A percentile compares a stretch with the other conserved stretches of the same genome.
phyloP scores from a whole-genome alignment of 768 basidiomycete species.

The Kwoniella bestiolae region DNA sequence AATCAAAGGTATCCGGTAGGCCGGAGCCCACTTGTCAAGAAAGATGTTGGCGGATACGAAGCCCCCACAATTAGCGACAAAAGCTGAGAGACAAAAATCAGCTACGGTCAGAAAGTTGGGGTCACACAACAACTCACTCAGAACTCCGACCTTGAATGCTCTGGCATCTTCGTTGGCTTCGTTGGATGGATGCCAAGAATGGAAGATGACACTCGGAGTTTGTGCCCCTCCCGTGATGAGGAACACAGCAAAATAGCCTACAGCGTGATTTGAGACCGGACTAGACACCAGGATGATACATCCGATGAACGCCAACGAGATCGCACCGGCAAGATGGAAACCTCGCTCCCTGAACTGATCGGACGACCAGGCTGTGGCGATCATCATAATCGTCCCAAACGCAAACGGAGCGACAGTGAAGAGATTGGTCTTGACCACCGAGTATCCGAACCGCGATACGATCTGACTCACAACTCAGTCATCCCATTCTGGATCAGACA shows the following conservation, averaged over 20 bases:
- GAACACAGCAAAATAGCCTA: slow-evolving; percentile 68
- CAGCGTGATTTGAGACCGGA: slow-evolving; percentile 58
- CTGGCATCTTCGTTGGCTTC: slow-evolving; percentile 57
- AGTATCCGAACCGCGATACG: slow-evolving; percentile 61
- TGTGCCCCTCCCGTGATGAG: slow-evolving; percentile 61
- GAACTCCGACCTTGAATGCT: slow-evolving; percentile 16
- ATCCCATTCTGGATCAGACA: no score
- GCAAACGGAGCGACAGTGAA: slow-evolving; percentile 65
- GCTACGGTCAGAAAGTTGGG: slow-evolving; percentile 6
- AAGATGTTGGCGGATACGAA: slow-evolving; percentile 43
- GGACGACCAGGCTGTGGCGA: slow-evolving; percentile 63
- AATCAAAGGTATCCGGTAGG: slow-evolving; percentile 24
- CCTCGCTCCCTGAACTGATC: slow-evolving; percentile 60
- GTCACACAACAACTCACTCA: background rate
- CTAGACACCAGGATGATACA: slow-evolving; percentile 59
- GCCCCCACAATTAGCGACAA: slow-evolving; percentile 33
- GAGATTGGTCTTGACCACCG: slow-evolving; percentile 64
- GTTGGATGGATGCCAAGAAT: slow-evolving; percentile 60
- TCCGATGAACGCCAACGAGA: slow-evolving; percentile 27
- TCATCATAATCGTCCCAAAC: slow-evolving; percentile 62
- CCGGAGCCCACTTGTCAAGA: slow-evolving; percentile 27
- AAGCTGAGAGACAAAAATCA: slow-evolving; percentile 40
- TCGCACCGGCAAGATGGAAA: slow-evolving; percentile 19
- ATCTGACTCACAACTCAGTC: slow-evolving; percentile 65
- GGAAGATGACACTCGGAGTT: slow-evolving; percentile 27